Percentiles rank a stretch among this genome's conserved stretches.
Conservation (phyloP, 257 asterid genomes). For the Solanum sejunctum region DNA sequence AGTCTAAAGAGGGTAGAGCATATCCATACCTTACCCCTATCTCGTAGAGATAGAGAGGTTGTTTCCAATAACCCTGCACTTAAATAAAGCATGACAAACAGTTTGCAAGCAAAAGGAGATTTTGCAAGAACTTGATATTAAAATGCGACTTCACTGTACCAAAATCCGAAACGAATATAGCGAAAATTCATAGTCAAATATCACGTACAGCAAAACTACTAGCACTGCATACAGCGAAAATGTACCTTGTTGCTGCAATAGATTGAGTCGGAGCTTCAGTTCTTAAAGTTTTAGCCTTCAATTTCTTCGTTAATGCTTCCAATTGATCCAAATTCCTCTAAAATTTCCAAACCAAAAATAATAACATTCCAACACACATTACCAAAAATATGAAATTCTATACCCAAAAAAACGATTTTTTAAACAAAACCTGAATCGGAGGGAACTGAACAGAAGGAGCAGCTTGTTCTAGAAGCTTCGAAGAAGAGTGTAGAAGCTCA, state of each 20-base stretch:
- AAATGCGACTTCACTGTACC: background rate
- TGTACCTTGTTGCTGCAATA: conserved; percentile 83
- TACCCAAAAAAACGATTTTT: background rate
- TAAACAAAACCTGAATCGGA: conserved; percentile 64
- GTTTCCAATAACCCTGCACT: background rate
- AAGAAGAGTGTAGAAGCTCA: conserved; percentile 88
- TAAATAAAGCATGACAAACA: background rate
- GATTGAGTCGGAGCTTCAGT: conserved; percentile 95
- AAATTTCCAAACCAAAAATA: background rate
- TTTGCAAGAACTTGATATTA: background rate
- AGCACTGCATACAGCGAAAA: background rate
- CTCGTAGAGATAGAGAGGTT: background rate
- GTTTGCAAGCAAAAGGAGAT: background rate
- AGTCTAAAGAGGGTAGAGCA: background rate
- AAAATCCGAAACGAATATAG: background rate
- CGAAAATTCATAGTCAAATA: background rate
- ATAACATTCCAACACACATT: background rate
- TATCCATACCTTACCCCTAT: background rate
- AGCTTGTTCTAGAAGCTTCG: conserved; percentile 96
- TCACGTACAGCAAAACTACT: background rate
- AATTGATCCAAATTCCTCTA: conserved; percentile 96
- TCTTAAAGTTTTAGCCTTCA: conserved; percentile 75
- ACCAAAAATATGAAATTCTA: background rate
- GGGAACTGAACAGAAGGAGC: conserved; percentile 98
- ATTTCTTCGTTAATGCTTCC: conserved; percentile 91